Evolutionary conservation across 495 filamentous ascomycete species (phyloP), one percentile per base, ranked within the genome.

Genomic region (Gamarada debralockiae): DNA sequence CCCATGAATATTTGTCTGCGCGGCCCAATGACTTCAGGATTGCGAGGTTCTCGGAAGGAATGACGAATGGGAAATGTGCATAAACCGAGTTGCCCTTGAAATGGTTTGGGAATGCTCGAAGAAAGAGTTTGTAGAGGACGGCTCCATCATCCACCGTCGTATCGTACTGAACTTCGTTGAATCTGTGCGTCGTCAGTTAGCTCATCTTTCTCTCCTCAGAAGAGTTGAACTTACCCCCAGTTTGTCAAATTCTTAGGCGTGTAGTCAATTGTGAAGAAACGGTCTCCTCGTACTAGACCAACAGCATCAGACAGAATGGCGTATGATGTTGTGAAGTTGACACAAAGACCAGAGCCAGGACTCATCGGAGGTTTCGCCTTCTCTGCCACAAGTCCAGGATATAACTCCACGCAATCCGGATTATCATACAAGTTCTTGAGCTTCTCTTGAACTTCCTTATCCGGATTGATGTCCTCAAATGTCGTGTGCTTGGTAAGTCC

Each of bases 281-380:
- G 77, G 65, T 96, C 91, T 15, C 90, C 87, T 29, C 91, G 80
- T 33, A 95, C 89, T n/a, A 95, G 70, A 33, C 82, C 82, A 7
- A 91, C 86, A 1, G 91, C 91, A 65, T 96, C 91, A 0, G 88
- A 92, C 4, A 96, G 73, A 47, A 96, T 85, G 1, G 86, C 86
- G 55, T 88, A 80, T 1, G 87, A 91, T 43, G 88, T 85, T 13
- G 90, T 95, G 69, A 82, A 96, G 21, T 85, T 85, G 6, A 89
- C 86, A 45, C 84, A 83, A 36, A 96, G 81, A 44, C 90, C 90
- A 42, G 88, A 87, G 45, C 89, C 90, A 3, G 90, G 89, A 0
- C 75, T 67, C 73, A 87, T 82, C 0, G 85, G 73, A 36, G 77
- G 67, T 64, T 95, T 96, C 22, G 83, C 79, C 60, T 89, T 84